Evolutionary conservation across 495 filamentous ascomycete genomes (phyloP).

Genomic region (Aspergillus cristatus): DNA sequence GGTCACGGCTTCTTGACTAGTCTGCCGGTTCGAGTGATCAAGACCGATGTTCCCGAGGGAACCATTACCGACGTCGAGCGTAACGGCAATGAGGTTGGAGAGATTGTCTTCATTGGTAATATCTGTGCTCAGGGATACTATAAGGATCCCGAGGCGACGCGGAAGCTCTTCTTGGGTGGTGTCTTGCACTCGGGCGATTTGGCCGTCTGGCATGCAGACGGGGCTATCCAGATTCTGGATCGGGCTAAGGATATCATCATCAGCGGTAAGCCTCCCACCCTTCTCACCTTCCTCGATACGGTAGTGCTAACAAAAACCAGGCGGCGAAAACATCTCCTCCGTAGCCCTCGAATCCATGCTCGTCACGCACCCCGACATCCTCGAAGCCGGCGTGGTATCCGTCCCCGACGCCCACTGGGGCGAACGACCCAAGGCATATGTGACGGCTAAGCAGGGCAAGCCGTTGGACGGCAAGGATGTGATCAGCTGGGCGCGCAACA

Average conservation of each 20-base stretch:
- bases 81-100: conserved; percentile 85
- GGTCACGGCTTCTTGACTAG: conserved; percentile 87
- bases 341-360: conserved; percentile 89
- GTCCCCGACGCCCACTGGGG: conserved; percentile 89
- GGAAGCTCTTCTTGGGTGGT: conserved; percentile 80
- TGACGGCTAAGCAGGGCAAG: conserved; percentile 65
- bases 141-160: conserved; percentile 79
- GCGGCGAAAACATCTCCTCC: conserved; percentile 94
- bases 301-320: conserved; percentile 33
- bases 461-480: conserved; percentile 57
- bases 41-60: conserved; percentile 58
- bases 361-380: conserved; percentile 75
- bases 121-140: conserved; percentile 90
- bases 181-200: conserved; percentile 84
- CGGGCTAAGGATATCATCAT: conserved; percentile 97
- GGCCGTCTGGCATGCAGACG: conserved; percentile 85
- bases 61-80: conserved; percentile 65
- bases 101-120: conserved; percentile 85
- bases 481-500: conserved; percentile 75
- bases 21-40: conserved; percentile 74
- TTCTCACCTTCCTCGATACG: background rate
- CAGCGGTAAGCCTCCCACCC: conserved; percentile 54
- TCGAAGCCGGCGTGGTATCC: conserved; percentile 88
- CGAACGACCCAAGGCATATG: conserved; percentile 85
- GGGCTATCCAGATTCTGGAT: conserved; percentile 85